Evolutionary conservation across 2,329 filamentous ascomycete species (phyloP).

Genomic region (Didymella exigua): DNA sequence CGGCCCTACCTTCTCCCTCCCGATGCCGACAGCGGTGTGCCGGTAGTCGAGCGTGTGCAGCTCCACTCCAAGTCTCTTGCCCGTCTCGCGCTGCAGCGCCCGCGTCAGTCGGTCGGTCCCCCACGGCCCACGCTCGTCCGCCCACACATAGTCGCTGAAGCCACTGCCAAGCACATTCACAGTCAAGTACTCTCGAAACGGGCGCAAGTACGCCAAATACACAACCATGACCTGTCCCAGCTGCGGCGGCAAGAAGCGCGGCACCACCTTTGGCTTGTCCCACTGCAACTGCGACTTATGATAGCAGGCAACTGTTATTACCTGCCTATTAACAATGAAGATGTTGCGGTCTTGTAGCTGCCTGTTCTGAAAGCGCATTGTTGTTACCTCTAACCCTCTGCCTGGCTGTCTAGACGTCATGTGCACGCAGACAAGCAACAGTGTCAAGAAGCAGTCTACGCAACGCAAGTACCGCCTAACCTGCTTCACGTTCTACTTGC

Average conservation of each 20-base stretch:
- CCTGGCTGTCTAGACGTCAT: background rate
- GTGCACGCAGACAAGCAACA: background rate
- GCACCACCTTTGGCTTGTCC: constrained; percentile 33
- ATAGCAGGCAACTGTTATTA: constrained; percentile 28
- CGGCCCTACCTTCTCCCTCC: too few species aligned
- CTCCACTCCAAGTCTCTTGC: too few species aligned
- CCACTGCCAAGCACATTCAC: background rate
- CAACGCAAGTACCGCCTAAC: background rate
- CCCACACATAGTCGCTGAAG: too few species aligned
- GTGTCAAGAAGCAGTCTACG: background rate
- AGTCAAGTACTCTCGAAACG: constrained; percentile 23
- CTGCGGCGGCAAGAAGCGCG: constrained; percentile 26
- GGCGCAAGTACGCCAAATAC: constrained; percentile 30
- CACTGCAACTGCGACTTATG: constrained; percentile 31
- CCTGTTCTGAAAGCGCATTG: constrained; percentile 12
- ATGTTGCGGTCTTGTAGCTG: constrained; percentile 27
- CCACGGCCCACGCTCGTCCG: too few species aligned
- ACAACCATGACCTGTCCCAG: constrained; percentile 28
- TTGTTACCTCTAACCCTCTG: background rate
- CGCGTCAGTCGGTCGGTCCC: too few species aligned
- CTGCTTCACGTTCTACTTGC: background rate
- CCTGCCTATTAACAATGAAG: constrained; percentile 22
- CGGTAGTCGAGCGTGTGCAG: too few species aligned
- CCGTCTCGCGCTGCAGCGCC: too few species aligned
- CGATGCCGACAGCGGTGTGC: too few species aligned